Conservation (phyloP, 169 alveolate species). For the Miamiensis avidus region DNA sequence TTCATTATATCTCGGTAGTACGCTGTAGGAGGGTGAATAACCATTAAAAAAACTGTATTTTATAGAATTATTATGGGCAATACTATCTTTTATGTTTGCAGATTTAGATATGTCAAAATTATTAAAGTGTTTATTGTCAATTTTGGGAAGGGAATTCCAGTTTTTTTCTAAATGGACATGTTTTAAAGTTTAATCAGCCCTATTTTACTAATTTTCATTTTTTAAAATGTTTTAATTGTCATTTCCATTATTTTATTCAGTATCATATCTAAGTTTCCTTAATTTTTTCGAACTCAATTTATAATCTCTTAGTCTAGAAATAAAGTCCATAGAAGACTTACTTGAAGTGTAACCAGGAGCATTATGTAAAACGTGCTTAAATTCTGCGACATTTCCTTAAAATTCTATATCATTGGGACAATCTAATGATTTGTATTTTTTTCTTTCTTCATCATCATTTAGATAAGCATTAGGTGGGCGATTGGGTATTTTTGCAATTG, state of each 20-base stretch:
- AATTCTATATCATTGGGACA: background rate
- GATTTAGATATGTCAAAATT: background rate
- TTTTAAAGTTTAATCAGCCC: background rate
- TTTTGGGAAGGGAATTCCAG: background rate
- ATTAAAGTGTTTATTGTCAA: background rate
- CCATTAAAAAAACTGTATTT: background rate
- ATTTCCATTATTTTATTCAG: background rate
- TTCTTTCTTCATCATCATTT: background rate
- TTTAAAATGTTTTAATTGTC: background rate
- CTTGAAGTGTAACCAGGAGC: background rate
- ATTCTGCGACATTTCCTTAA: background rate
- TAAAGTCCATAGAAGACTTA: background rate
- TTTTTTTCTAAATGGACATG: background rate
- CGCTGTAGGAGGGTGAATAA: background rate
- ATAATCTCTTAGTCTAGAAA: background rate
- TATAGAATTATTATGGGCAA: too few relatives aligned
- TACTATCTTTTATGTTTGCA: background rate
- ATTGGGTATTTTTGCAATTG: background rate
- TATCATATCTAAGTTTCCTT: background rate
- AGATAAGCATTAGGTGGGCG: background rate
- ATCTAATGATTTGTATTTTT: too few relatives aligned
- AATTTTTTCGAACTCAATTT: background rate
- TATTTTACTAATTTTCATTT: too few relatives aligned
- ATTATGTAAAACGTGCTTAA: background rate
- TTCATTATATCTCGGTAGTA: background rate